Evolutionary conservation across 225 moss, liverwort and hornwort species (phyloP).

Genomic region (Bryoerythrophyllum caledonicum): DNA sequence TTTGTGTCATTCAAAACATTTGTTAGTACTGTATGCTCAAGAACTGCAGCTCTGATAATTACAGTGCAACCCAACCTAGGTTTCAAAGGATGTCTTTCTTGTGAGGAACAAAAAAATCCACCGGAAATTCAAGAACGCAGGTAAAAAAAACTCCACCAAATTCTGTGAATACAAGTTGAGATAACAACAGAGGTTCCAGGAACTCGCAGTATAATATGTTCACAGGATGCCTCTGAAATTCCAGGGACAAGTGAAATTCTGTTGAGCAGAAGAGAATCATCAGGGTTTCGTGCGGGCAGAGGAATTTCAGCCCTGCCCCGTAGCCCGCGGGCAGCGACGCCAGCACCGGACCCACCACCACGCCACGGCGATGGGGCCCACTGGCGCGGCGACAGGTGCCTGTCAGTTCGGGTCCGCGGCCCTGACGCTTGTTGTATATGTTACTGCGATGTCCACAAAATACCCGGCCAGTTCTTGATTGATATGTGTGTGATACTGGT

Average conservation of each 20-base stretch:
- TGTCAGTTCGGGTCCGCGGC: conserved; percentile 18
- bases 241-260: background rate
- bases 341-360: background rate
- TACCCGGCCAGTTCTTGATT: too few species aligned
- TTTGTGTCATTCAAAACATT: background rate
- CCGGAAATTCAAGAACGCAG: too few species aligned
- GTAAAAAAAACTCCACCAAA: background rate
- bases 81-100: background rate
- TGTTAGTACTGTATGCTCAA: background rate
- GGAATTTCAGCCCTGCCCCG: background rate
- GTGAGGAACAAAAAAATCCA: too few species aligned
- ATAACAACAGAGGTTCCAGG: too few species aligned
- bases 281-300: background rate
- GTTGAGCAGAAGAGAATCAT: background rate
- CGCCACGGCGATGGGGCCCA: conserved; percentile 4
- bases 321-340: background rate
- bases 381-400: background rate
- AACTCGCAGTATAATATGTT: background rate
- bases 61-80: background rate
- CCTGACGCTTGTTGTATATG: background rate
- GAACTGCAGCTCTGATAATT: background rate
- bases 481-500: background rate
- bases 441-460: background rate
- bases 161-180: background rate
- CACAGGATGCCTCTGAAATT: background rate